A percentile compares a stretch with the other conserved stretches of the same genome.
These are phyloP conservation scores for Fennellomyces sp. DNA, from an alignment of 371 early-diverging fungal species.

Conservation along the genomic window DNA sequence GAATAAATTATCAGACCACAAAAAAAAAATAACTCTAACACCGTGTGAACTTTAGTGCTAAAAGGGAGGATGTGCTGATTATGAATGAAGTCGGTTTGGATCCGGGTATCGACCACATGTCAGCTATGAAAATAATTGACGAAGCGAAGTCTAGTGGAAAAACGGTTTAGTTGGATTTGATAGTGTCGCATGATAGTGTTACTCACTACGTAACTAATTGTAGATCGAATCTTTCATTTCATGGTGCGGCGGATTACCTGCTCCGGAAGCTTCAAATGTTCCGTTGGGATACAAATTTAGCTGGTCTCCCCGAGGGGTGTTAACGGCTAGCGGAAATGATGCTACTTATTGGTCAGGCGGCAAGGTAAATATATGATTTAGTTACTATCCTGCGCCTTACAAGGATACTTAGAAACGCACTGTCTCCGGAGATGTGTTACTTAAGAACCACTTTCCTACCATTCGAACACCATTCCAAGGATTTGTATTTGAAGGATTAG, in stretches of 20 bases:
- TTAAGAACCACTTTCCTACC: conserved; percentile 64
- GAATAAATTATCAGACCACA: too few relatives aligned
- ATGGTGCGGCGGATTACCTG: conserved; percentile 92
- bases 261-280: conserved; percentile 85
- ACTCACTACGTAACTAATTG: too few relatives aligned
- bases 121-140: conserved; percentile 96
- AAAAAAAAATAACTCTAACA: too few relatives aligned
- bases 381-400: too few relatives aligned
- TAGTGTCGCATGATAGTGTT: too few relatives aligned
- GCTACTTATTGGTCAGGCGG: conserved; percentile 80
- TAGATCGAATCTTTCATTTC: conserved; percentile 81
- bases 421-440: conserved; percentile 78
- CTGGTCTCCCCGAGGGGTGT: conserved; percentile 88
- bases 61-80: conserved; percentile 82
- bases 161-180: conserved; percentile 40
- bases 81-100: conserved; percentile 98
- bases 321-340: conserved; percentile 83
- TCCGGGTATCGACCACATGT: conserved; percentile 97
- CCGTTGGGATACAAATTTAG: conserved; percentile 92
- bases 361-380: conserved; percentile 46
- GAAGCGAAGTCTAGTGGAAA: conserved; percentile 71
- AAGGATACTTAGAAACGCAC: conserved; percentile 25
- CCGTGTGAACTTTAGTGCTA: conserved; percentile 73
- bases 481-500: conserved; percentile 83
- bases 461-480: conserved; percentile 77